Conservation (phyloP, 108 stramenopile genomes). For the Discostella stelligeroides region DNA sequence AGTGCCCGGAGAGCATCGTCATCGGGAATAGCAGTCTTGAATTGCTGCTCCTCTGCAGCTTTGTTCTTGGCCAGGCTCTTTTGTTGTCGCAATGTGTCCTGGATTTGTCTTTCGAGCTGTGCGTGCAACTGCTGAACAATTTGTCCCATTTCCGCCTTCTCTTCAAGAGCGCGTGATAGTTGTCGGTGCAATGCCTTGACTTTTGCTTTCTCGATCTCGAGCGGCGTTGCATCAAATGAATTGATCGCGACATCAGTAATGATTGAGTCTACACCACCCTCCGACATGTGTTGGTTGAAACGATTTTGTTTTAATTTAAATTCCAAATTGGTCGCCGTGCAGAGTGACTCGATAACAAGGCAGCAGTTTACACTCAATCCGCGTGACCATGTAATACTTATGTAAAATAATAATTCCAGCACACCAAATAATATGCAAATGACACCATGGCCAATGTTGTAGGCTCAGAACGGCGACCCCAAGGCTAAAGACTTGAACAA, state of each 20-base stretch:
- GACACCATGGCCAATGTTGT: no score
- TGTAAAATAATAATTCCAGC: no score
- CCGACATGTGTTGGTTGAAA: no score
- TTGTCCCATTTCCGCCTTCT: conserved; percentile 8
- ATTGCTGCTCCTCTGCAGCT: conserved; percentile 2
- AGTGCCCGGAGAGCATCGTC: conserved; percentile 4
- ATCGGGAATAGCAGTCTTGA: background rate
- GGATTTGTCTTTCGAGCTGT: conserved; percentile 10
- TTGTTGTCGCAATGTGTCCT: background rate
- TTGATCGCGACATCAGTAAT: background rate
- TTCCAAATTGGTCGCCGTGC: no score
- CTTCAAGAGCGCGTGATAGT: conserved; percentile 3
- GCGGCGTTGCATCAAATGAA: conserved; percentile 6
- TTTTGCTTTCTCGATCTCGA: conserved; percentile 26
- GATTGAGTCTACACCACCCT: background rate
- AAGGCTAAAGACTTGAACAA: conserved; percentile 36
- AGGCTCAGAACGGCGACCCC: conserved; percentile 14
- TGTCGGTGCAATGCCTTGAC: conserved; percentile 7
- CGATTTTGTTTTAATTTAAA: no score
- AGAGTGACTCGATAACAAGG: no score
- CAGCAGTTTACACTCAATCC: no score
- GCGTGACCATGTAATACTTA: no score
- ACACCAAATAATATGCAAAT: no score
- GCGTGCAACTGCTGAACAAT: background rate
- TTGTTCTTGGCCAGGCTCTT: conserved; percentile 4